These are phyloP conservation scores for Kwoniella sp. DNA, from an alignment of 768 basidiomycete genomes.

Conservation along the genomic window DNA sequence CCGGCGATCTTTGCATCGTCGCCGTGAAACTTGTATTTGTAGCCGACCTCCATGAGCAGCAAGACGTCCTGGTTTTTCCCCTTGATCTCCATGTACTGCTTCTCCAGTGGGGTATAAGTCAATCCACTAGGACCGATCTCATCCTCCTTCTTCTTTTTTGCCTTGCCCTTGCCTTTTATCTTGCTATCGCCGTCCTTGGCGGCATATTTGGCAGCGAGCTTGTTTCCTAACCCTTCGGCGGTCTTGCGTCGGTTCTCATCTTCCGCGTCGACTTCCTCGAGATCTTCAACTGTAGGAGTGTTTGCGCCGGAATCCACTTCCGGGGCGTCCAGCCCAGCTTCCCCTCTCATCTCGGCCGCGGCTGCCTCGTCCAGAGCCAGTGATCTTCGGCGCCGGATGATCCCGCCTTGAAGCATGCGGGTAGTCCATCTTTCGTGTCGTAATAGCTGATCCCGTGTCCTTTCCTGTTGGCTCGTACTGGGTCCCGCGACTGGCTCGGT, in stretches of 20 bases:
- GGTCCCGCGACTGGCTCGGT: constrained; percentile 11
- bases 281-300: constrained; percentile 21
- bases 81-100: constrained; percentile 56
- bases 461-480: constrained; percentile 9
- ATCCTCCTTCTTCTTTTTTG: constrained; percentile 47
- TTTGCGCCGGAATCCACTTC: constrained; percentile 22
- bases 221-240: constrained; percentile 33
- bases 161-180: constrained; percentile 31
- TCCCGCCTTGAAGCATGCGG: constrained; percentile 32
- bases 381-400: constrained; percentile 46
- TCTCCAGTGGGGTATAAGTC: constrained; percentile 56
- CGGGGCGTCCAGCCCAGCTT: constrained; percentile 19
- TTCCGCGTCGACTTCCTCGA: constrained; percentile 23
- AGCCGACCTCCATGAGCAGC: constrained; percentile 56
- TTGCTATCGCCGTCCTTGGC: constrained; percentile 25
- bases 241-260: constrained; percentile 27
- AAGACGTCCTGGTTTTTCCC: constrained; percentile 52
- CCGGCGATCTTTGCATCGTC: constrained; percentile 57
- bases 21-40: constrained; percentile 57
- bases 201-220: constrained; percentile 37
- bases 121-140: constrained; percentile 55
- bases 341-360: constrained; percentile 38
- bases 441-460: constrained; percentile 30
- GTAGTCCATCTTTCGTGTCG: constrained; percentile 46
- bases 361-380: constrained; percentile 52